Evolutionary conservation across 257 asterid species (phyloP).

Genomic region (Rubia yunnanensis): DNA sequence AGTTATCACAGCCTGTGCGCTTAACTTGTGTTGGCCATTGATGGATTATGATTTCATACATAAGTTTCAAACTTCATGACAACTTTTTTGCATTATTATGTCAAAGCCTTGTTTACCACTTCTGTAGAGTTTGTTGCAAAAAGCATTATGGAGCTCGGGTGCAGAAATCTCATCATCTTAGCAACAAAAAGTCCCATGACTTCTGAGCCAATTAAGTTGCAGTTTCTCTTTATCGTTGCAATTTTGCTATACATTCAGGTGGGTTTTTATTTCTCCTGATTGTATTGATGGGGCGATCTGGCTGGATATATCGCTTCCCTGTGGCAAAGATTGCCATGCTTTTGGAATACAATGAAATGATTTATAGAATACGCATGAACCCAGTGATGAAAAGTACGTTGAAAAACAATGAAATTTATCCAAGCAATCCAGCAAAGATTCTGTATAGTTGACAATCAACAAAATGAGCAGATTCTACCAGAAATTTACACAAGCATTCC

Average conservation of each 20-base stretch:
- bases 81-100: too few species aligned
- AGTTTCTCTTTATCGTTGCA: too few species aligned
- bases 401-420: too few species aligned
- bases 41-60: not conserved
- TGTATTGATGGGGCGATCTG: too few species aligned
- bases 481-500: not conserved
- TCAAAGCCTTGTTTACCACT: not conserved
- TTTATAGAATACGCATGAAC: accelerated
- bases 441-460: not conserved
- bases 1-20: not conserved
- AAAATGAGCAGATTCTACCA: not conserved
- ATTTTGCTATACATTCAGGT: too few species aligned
- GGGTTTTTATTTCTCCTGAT: too few species aligned
- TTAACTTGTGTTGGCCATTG: not conserved
- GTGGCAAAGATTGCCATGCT: too few species aligned
- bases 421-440: not conserved
- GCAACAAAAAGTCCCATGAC: not conserved
- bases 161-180: not conserved
- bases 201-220: not conserved
- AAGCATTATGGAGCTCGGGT: not conserved
- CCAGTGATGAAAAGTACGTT: not conserved
- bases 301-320: too few species aligned
- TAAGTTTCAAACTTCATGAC: not conserved
- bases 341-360: too few species aligned
- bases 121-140: not conserved